Evolutionary conservation across 768 basidiomycete genomes (phyloP).

Genomic region (Psilocybe azurescens): DNA sequence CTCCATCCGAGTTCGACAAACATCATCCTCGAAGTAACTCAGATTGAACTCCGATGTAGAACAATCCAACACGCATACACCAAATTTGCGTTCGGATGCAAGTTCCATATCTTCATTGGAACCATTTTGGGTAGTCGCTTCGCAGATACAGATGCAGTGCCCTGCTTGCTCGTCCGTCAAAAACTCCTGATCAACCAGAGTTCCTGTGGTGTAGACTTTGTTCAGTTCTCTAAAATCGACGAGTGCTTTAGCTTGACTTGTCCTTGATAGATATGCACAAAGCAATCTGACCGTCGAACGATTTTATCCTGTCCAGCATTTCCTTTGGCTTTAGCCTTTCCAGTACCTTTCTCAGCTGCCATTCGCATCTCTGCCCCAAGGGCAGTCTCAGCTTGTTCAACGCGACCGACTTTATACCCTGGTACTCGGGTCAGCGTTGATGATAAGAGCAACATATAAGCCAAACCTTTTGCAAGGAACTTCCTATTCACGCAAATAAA

Average conservation of each 20-base stretch:
- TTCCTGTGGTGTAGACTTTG: conserved; percentile 97
- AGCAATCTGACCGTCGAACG: conserved; percentile 67
- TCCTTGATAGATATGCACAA: not conserved
- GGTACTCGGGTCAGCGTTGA: not conserved
- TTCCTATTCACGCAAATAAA: conserved; percentile 49
- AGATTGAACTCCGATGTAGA: conserved; percentile 95
- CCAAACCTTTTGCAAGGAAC: conserved; percentile 77
- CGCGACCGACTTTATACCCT: conserved; percentile 95
- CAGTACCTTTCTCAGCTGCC: conserved; percentile 63
- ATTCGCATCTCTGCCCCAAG: conserved; percentile 96
- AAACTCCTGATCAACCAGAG: conserved; percentile 88
- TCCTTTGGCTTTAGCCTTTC: conserved; percentile 54
- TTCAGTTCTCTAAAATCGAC: conserved; percentile 70
- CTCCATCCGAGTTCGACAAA: conserved; percentile 91
- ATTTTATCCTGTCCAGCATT: conserved; percentile 79
- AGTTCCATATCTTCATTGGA: conserved; percentile 41
- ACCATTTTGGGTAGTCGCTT: conserved; percentile 43
- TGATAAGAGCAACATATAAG: not conserved
- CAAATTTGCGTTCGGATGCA: conserved; percentile 62
- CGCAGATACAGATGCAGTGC: conserved; percentile 91
- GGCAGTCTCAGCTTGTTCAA: conserved; percentile 96
- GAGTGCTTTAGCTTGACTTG: not conserved
- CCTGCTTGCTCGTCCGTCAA: conserved; percentile 93
- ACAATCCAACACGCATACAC: conserved; percentile 91
- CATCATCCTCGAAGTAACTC: conserved; percentile 89